These are phyloP conservation scores for Pythium dissimile DNA, from an alignment of 352 stramenopile genomes.

Conservation along the genomic window DNA sequence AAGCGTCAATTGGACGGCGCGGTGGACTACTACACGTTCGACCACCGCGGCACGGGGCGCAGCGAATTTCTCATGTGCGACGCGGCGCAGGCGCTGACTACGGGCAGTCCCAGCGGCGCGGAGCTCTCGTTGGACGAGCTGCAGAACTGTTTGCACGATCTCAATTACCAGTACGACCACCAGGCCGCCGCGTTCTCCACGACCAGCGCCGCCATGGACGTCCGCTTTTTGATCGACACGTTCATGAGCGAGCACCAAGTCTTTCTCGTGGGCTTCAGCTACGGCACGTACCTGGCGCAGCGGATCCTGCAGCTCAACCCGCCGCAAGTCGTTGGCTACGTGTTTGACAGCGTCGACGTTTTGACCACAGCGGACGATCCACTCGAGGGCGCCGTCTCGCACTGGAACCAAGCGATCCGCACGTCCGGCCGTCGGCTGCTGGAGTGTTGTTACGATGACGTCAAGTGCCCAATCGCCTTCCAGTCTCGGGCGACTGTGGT, in stretches of 20 bases:
- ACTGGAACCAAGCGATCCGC: conserved; percentile 17
- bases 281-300: conserved; percentile 29
- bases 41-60: conserved; percentile 31
- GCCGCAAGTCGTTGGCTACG: conserved; percentile 23
- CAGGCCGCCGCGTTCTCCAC: conserved; percentile 15
- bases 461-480: conserved; percentile 7
- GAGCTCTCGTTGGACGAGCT: conserved; percentile 19
- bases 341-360: conserved; percentile 26
- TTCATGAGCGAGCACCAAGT: conserved; percentile 21
- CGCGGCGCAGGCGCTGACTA: conserved; percentile 21
- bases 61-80: conserved; percentile 27
- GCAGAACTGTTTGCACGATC: conserved; percentile 18
- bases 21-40: conserved; percentile 28
- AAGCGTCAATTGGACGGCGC: conserved; percentile 9
- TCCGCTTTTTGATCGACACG: conserved; percentile 17
- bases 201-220: conserved; percentile 23
- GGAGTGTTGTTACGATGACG: conserved; percentile 16
- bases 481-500: conserved; percentile 14
- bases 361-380: conserved; percentile 2
- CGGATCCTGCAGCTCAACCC: conserved; percentile 25
- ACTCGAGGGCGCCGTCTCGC: conserved; percentile 3
- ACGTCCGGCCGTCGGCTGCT: conserved; percentile 9
- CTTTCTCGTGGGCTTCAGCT: conserved; percentile 22
- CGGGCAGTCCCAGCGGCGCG: conserved; percentile 8
- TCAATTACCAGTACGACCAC: conserved; percentile 24